Conservation (phyloP, 163 green algal genomes). For the Chloromonas sp. region DNA sequence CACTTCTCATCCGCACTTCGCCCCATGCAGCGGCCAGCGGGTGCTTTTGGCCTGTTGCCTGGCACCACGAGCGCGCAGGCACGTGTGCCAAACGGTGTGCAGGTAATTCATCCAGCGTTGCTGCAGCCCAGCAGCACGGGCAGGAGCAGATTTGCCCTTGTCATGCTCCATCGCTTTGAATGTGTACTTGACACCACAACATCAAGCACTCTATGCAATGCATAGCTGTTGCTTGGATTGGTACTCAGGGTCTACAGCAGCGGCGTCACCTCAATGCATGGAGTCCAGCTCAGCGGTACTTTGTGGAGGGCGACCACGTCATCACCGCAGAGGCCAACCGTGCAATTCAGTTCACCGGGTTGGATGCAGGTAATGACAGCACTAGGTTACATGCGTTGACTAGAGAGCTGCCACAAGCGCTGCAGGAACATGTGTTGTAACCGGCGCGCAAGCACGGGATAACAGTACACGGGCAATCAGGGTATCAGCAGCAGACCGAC, state of each 20-base stretch:
- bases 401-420: too few relatives aligned
- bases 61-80: background rate
- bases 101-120: background rate
- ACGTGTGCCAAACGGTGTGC: background rate
- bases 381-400: too few relatives aligned
- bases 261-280: conserved; percentile 22
- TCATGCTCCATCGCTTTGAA: background rate
- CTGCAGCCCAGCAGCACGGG: background rate
- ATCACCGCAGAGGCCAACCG: conserved; percentile 31
- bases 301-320: conserved; percentile 44
- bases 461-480: too few relatives aligned
- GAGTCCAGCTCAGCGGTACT: conserved; percentile 37
- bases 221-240: too few relatives aligned
- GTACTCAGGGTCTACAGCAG: background rate
- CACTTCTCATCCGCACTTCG: too few relatives aligned
- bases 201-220: background rate
- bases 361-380: conserved; percentile 21
- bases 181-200: background rate
- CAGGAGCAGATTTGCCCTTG: background rate
- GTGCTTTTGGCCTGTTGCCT: too few relatives aligned
- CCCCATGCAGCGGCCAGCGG: too few relatives aligned
- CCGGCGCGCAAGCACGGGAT: too few relatives aligned
- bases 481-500: too few relatives aligned
- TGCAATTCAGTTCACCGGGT: conserved; percentile 42
- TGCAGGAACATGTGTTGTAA: too few relatives aligned